These are phyloP conservation scores for Clavispora vitiphila DNA, from an alignment of 805 yeast species.

Conservation along the genomic window DNA sequence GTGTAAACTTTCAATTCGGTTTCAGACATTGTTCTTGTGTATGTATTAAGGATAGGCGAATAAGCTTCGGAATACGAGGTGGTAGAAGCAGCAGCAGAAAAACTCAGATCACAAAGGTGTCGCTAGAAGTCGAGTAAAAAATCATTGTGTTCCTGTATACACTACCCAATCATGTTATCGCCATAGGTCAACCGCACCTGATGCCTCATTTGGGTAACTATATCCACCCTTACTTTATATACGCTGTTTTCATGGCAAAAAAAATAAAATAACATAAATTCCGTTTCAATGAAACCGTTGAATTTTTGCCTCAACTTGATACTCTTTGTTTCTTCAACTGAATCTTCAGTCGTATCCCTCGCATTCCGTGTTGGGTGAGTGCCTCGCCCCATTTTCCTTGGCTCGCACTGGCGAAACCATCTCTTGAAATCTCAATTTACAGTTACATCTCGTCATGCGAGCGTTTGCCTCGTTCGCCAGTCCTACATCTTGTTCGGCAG, in stretches of 20 bases:
- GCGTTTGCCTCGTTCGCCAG: no score
- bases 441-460: no score
- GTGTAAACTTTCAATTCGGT: conserved; percentile 43
- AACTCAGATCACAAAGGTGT: not conserved
- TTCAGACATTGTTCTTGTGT: conserved; percentile 10
- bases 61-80: not conserved
- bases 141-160: conserved; percentile 5
- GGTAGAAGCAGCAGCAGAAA: not conserved
- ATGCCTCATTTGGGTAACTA: conserved; percentile 3
- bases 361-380: no score
- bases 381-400: no score
- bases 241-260: not conserved
- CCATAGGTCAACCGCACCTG: conserved; percentile 5
- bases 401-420: no score
- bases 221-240: not conserved
- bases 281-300: no score
- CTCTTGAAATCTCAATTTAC: no score
- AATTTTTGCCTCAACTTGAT: not conserved
- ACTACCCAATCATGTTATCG: conserved; percentile 13
- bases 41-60: not conserved
- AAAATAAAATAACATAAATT: not conserved
- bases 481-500: no score
- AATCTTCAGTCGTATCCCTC: no score
- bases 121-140: not conserved
- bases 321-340: no score